A percentile compares a stretch with the other conserved stretches of the same genome.
Evolutionary conservation across 2,329 filamentous ascomycete species (phyloP).

Genomic region (Hypoxylon sp.): DNA sequence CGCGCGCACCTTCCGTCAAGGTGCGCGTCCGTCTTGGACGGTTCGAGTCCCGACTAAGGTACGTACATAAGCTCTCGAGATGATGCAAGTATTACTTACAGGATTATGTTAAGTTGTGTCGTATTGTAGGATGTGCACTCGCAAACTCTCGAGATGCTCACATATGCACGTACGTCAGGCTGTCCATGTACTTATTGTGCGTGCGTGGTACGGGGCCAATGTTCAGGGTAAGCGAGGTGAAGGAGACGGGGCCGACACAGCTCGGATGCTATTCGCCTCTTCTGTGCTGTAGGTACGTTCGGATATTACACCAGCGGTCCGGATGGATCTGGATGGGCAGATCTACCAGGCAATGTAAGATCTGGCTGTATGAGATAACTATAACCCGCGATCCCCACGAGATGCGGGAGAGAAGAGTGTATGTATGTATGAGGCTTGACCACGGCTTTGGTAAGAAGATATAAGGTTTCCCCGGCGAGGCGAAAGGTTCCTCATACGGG

Average conservation of each 20-base stretch:
- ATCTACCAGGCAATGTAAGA: neutral
- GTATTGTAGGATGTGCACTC: conserved; percentile 23
- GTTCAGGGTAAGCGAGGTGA: conserved; percentile 1
- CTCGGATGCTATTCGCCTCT: neutral
- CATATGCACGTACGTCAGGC: neutral
- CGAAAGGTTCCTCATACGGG: conserved; percentile 13
- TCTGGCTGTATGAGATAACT: conserved; percentile 16
- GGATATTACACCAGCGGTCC: conserved; percentile 11
- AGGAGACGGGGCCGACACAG: neutral
- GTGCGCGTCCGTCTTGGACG: conserved; percentile 13
- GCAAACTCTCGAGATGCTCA: neutral
- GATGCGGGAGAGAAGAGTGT: conserved; percentile 20
- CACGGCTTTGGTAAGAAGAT: conserved; percentile 18
- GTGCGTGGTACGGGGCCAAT: neutral
- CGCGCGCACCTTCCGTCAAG: too few relatives aligned
- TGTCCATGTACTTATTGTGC: neutral
- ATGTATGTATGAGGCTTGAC: conserved; percentile 22
- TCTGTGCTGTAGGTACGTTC: neutral
- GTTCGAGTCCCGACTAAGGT: conserved; percentile 26
- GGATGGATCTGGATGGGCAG: neutral
- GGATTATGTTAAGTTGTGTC: conserved; percentile 27
- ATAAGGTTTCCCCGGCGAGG: conserved; percentile 8
- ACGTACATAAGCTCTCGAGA: conserved; percentile 31
- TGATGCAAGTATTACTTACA: conserved; percentile 24
- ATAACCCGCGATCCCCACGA: conserved; percentile 12